Evolutionary conservation across 352 stramenopile genomes (phyloP).

Genomic region (Globisporangium paddicum): DNA sequence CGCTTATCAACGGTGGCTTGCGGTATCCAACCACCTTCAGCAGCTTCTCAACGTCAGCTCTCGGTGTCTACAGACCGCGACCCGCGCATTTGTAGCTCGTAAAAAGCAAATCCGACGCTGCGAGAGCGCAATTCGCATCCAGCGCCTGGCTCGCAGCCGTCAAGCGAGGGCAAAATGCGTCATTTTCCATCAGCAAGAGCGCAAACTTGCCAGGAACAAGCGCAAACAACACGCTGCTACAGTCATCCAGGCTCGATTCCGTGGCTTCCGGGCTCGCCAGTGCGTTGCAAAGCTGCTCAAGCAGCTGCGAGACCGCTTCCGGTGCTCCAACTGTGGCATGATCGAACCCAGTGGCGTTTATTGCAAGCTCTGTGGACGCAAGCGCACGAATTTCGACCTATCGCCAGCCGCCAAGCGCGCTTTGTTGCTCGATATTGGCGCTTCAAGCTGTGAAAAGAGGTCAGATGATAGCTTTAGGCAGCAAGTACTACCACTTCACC

Average conservation of each 20-base stretch:
- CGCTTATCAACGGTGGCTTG: background rate
- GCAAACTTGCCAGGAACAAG: background rate
- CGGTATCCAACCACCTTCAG: background rate
- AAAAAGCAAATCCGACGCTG: background rate
- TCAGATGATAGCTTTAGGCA: too few relatives aligned
- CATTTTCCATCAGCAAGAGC: background rate
- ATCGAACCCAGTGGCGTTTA: conserved; percentile 53
- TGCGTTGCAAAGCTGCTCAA: conserved; percentile 18
- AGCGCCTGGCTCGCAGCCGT: conserved; percentile 11
- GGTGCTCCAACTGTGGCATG: conserved; percentile 49
- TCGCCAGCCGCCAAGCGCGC: background rate
- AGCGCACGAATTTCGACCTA: conserved; percentile 27
- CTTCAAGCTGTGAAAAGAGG: too few relatives aligned
- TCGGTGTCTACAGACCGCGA: conserved; percentile 11
- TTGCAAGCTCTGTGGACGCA: conserved; percentile 63
- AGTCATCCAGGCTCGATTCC: conserved; percentile 21
- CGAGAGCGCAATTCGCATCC: conserved; percentile 7
- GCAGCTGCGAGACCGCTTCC: conserved; percentile 42
- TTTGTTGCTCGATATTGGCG: background rate
- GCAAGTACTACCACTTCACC: background rate
- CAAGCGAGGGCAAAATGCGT: background rate
- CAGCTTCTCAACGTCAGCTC: background rate
- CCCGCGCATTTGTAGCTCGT: background rate
- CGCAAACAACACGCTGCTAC: conserved; percentile 12
- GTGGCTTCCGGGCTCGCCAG: conserved; percentile 20